Base-by-base conservation (phyloP, 352 stramenopile genomes). In the Phytophthora vignae region DNA sequence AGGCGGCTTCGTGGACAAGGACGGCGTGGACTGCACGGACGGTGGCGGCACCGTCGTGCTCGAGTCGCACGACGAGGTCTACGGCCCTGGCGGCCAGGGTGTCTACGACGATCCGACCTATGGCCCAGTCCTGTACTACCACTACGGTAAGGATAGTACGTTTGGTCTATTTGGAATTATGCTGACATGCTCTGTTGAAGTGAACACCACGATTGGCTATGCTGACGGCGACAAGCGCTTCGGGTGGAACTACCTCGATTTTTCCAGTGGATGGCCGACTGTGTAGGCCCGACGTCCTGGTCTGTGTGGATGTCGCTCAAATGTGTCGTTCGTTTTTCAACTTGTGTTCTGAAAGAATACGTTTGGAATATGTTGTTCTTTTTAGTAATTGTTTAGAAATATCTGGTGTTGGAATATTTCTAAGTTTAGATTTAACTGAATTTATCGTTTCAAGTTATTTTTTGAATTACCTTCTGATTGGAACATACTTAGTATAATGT, bases 41-140 rank as follows among this genome's bases (percentile, higher is more conserved):
- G 73, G 76, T 3, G 77, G 80, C 17, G 80, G 80, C 40, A 77
- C 77, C 14, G 33, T 80, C 31, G 77, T 87, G 38, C 70, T 83
- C 53, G 80, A 78, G 60, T 82, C 76, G 22, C 71, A 85, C 25
- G 76, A 57, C 31, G 59, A 71, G 12, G 71, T 88, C 12, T 85
- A 84, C 55, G 80, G 67, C 0, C 80, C 80, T 8, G 80, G 77
- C 12, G 80, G 80, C 3, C 77, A 85, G 56, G 76, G 78, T 19
- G 78, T 84, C 21, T 84, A 82, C 57, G 54, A 84, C n/a, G 77
- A 85, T 56, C 67, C 73, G 21, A 81, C 58, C 0, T 76, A 85
- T 59, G 73, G 73, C 0, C 76, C 73, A 1, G 66, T 88, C 19
- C 53, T 88, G 54, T 85, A 88, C 69, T 88, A 88, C 59, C 78